Conservation (phyloP, 371 early-diverging fungal species). For the Thermomucor indicae-seudaticae region DNA sequence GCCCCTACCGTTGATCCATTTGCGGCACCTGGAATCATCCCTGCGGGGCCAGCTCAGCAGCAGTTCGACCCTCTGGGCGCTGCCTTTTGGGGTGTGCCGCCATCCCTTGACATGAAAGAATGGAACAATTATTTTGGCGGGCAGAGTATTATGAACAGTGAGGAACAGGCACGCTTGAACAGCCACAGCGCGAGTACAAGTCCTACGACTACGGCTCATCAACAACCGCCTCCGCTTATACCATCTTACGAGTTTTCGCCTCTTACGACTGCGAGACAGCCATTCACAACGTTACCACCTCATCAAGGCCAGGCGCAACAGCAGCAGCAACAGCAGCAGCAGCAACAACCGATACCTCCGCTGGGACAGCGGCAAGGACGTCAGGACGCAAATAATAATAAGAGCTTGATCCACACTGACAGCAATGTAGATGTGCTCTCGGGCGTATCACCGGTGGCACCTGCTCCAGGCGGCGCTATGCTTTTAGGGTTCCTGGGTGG, state of each 20-base stretch:
- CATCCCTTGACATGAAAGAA: constrained; percentile 17
- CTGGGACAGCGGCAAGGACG: too few species aligned
- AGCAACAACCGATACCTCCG: not conserved
- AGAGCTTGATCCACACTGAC: constrained; percentile 2
- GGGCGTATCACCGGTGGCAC: not conserved
- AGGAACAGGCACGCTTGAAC: too few species aligned
- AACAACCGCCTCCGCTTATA: constrained; percentile 4
- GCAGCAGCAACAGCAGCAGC: not conserved
- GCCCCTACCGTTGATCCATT: constrained; percentile 32
- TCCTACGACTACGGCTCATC: not conserved
- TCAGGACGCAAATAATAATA: too few species aligned
- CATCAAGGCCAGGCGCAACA: not conserved
- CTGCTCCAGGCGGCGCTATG: not conserved
- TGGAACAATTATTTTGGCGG: constrained; percentile 19
- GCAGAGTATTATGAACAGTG: not conserved
- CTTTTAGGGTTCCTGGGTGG: not conserved
- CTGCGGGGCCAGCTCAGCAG: constrained; percentile 11
- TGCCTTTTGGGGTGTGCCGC: constrained; percentile 22
- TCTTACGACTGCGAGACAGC: too few species aligned
- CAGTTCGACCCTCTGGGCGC: constrained; percentile 14
- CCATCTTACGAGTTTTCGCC: constrained; percentile 6
- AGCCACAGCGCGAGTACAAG: too few species aligned
- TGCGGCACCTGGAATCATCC: constrained; percentile 34
- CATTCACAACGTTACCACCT: not conserved
- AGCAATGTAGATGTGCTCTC: constrained; percentile 2